Evolutionary conservation across 192 early-diverging fungal species (phyloP).

Genomic region (Umbelopsis isabellina): DNA sequence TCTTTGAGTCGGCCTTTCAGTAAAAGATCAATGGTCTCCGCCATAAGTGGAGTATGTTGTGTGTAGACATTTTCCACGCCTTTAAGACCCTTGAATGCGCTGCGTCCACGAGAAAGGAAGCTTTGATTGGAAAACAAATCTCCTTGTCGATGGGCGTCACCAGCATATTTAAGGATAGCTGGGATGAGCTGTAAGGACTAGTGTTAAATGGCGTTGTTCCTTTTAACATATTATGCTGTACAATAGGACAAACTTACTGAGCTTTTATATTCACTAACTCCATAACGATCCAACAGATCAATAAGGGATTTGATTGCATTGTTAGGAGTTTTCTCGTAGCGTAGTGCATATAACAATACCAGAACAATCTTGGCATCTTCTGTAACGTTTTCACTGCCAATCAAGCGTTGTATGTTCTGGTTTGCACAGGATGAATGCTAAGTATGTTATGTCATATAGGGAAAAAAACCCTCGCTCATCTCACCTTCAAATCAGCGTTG

Average conservation of each 20-base stretch:
- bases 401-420: conserved; percentile 70
- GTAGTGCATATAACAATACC: conserved; percentile 85
- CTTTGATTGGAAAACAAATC: conserved; percentile 90
- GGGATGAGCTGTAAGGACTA: conserved; percentile 57
- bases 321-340: conserved; percentile 84
- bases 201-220: neutral
- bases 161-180: conserved; percentile 77
- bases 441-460: neutral
- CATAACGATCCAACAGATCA: conserved; percentile 70
- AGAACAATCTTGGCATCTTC: conserved; percentile 80
- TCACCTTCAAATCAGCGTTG: conserved; percentile 79
- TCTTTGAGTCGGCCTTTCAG: conserved; percentile 83
- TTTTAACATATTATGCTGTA: neutral
- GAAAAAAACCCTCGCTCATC: conserved; percentile 17
- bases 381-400: conserved; percentile 66
- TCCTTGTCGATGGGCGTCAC: conserved; percentile 78
- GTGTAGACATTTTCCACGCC: conserved; percentile 99
- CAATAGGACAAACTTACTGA: conserved; percentile 47
- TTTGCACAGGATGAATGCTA: neutral
- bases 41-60: conserved; percentile 89
- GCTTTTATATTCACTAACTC: conserved; percentile 75
- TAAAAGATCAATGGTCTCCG: conserved; percentile 74
- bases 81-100: conserved; percentile 93
- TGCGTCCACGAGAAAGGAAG: conserved; percentile 82
- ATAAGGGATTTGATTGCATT: conserved; percentile 76